Percentiles rank a stretch among this genome's conserved stretches.
phyloP scores from a whole-genome alignment of 352 stramenopile species.

The Blastocystis sp. region DNA sequence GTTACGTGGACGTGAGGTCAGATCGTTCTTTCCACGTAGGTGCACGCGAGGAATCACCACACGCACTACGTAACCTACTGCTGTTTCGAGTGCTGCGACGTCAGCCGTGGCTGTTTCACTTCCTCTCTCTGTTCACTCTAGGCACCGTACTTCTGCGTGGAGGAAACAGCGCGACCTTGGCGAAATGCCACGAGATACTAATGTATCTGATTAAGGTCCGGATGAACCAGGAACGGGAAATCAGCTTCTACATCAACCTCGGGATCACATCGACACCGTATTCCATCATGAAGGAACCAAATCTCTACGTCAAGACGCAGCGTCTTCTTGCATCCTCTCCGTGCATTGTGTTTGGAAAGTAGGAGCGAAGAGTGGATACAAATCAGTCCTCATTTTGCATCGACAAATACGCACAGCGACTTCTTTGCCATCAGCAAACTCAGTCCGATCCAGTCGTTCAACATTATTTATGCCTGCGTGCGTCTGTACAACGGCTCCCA shows the following conservation, averaged over 20 bases:
- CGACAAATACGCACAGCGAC: conserved; percentile 38
- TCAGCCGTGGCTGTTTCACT: not conserved
- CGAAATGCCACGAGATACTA: not conserved
- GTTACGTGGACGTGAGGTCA: not conserved
- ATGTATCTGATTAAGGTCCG: conserved; percentile 8
- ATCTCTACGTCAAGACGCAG: not conserved
- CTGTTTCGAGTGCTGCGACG: conserved; percentile 44
- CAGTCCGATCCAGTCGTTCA: not conserved
- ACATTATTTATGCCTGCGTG: conserved; percentile 9
- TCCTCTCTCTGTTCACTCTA: not conserved
- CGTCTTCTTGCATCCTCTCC: conserved; percentile 22
- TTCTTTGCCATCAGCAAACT: conserved; percentile 28
- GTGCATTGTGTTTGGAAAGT: conserved; percentile 28
- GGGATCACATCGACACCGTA: not conserved
- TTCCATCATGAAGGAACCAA: not conserved
- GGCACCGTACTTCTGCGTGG: conserved; percentile 11
- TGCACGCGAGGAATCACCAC: not conserved
- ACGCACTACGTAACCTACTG: not conserved
- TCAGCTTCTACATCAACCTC: conserved; percentile 17
- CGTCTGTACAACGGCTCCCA: conserved; percentile 16
- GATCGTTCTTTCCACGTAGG: not conserved
- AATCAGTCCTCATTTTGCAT: conserved; percentile 21
- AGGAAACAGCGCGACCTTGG: not conserved
- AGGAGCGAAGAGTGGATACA: not conserved
- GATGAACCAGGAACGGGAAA: conserved; percentile 4